These are phyloP conservation scores for Peterozyma toletana DNA, from an alignment of 805 yeast genomes.

Conservation along the genomic window DNA sequence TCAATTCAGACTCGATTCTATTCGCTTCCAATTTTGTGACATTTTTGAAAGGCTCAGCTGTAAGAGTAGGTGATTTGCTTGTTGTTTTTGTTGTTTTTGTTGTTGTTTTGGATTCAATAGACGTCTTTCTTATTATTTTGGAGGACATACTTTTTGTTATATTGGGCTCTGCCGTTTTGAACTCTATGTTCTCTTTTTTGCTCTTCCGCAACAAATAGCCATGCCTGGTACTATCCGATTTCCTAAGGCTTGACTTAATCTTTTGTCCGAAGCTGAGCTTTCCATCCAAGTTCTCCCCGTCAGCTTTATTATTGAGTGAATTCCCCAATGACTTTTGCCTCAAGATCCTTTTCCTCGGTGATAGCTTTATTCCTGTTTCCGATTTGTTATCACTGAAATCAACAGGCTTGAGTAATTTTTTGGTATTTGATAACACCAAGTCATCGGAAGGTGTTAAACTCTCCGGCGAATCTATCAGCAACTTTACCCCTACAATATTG, in stretches of 20 bases:
- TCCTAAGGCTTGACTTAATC: background rate
- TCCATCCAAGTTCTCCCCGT: background rate
- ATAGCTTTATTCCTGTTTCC: background rate
- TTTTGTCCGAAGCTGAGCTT: background rate
- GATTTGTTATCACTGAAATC: background rate
- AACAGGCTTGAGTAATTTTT: background rate
- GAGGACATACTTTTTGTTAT: background rate
- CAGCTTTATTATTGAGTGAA: background rate
- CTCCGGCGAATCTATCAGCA: too few species aligned
- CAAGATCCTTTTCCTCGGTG: slow-evolving; percentile 1
- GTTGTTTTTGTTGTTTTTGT: background rate
- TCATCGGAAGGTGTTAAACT: background rate
- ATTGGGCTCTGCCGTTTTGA: background rate
- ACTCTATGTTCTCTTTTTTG: background rate
- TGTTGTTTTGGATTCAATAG: background rate
- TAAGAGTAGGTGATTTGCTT: background rate
- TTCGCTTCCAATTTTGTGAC: background rate
- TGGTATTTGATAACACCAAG: background rate
- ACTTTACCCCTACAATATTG: too few species aligned
- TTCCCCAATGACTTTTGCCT: background rate
- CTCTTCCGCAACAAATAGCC: background rate
- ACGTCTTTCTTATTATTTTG: background rate
- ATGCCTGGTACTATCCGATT: background rate
- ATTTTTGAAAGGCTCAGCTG: background rate
- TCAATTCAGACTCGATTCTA: background rate